Base-by-base conservation (phyloP, 768 basidiomycete species). In the Rubroboletus satanas region DNA sequence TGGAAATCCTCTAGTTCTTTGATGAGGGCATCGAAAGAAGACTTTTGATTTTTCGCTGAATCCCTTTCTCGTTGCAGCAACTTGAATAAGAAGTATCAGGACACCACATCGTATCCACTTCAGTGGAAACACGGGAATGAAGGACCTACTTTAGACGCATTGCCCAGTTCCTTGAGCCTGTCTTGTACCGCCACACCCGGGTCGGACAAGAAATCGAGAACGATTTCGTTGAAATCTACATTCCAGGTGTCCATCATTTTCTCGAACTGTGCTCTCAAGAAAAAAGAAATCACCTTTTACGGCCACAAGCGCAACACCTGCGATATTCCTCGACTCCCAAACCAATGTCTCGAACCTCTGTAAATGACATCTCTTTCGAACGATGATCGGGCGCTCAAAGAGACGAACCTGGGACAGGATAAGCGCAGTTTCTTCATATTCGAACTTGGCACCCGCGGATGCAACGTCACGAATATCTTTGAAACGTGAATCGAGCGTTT, bases 241-340 rank as follows among this genome's bases (percentile, higher is more conserved):
- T 31, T 21, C 21, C 17, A 15, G 1, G 31, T 2, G 17, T 45
- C 23, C 5, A 5, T 9, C n/a, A 1, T 8, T 31, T 29, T 9
- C 6, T 31, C 15, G 3, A 42, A 11, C 6, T 2, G 17, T 9
- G 28, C 7, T 11, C 21, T n/a, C 35, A 32, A 45, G 33, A 12
- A 33, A 17, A 11, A 17, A 11, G 7, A 15, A 1, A 14, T 37
- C 1, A 59, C 63, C 63, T 55, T 57, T 65, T 5, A 59, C 9
- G 10, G 63, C 62, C 12, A 52, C 60, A 33, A 61, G 53, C 7
- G 47, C 55, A 21, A 55, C 11, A 0, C 63, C 39, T 6, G 63
- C 63, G n/a, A 55, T 45, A 4, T 45, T 39, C 49, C 60, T 65
- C 28, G 63, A 65, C 17, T 52, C 60, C 63, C 63, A 64, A 18